A percentile compares a stretch with the other conserved stretches of the same genome.
Conservation (phyloP, 1,139 yeast genomes). For the Saccharomycopsis hybrid region DNA sequence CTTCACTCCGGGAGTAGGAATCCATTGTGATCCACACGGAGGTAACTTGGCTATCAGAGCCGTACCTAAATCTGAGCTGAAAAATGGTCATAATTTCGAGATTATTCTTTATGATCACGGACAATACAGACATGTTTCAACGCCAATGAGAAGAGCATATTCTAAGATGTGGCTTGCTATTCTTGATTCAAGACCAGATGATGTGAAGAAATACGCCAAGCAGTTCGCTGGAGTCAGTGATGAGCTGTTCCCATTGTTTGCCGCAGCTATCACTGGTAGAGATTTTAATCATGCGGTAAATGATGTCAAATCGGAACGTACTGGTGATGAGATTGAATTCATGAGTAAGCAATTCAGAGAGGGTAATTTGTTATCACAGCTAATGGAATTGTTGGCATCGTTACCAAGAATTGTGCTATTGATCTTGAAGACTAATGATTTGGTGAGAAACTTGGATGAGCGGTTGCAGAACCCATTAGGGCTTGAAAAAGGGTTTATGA, state of each 20-base stretch:
- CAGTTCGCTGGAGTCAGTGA: conserved; percentile 78
- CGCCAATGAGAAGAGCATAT: conserved; percentile 71
- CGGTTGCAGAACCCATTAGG: conserved; percentile 77
- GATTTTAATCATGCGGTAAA: conserved; percentile 63
- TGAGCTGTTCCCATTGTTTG: conserved; percentile 73
- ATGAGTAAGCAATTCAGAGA: conserved; percentile 61
- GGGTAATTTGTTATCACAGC: conserved; percentile 59
- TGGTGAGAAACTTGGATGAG: conserved; percentile 85
- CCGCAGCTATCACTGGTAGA: conserved; percentile 93
- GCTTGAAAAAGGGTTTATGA: conserved; percentile 78
- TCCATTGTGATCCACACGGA: conserved; percentile 98
- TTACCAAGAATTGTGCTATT: conserved; percentile 83
- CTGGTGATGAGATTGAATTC: conserved; percentile 48
- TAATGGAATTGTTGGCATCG: conserved; percentile 72
- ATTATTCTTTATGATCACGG: conserved; percentile 94
- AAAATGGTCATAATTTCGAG: conserved; percentile 72
- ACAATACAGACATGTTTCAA: conserved; percentile 76
- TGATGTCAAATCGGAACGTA: conserved; percentile 50
- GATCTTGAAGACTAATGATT: conserved; percentile 88
- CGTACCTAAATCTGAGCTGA: conserved; percentile 29
- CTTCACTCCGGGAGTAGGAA: conserved; percentile 82
- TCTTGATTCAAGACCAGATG: conserved; percentile 57
- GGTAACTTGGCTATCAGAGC: conserved; percentile 85
- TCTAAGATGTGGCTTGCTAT: conserved; percentile 92
- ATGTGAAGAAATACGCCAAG: conserved; percentile 68